Conservation (phyloP, 768 basidiomycete species). For the Glaciozyma antarctica region DNA sequence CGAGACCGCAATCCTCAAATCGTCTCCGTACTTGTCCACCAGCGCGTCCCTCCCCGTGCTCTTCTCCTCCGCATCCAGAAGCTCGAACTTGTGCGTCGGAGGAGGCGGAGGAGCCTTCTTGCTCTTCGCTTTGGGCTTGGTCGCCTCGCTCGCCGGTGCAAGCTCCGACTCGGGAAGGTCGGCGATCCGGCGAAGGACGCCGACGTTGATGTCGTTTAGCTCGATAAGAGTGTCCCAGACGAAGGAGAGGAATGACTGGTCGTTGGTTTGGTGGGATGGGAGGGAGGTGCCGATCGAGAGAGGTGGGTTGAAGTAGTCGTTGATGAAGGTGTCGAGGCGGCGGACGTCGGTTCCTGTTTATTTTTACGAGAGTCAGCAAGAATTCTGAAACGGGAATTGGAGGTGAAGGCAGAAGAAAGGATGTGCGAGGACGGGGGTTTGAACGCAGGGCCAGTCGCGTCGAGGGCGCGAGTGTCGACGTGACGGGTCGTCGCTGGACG, state of each 20-base stretch:
- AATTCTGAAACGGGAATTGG: not conserved
- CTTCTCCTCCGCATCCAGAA: slow-evolving; percentile 12
- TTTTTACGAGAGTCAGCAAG: not conserved
- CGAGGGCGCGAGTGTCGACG: not conserved
- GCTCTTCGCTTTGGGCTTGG: not conserved
- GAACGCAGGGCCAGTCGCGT: slow-evolving; percentile 30
- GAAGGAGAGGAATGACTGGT: slow-evolving; percentile 67
- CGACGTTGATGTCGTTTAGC: slow-evolving; percentile 67
- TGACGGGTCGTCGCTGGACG: not conserved
- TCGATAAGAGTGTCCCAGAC: slow-evolving; percentile 71
- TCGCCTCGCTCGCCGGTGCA: not conserved
- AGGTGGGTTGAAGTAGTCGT: slow-evolving; percentile 51
- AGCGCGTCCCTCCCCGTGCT: not conserved
- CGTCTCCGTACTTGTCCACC: slow-evolving; percentile 17
- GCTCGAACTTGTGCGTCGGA: slow-evolving; percentile 19
- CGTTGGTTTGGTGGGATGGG: slow-evolving; percentile 49
- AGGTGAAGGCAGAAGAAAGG: not conserved
- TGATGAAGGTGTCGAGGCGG: slow-evolving; percentile 45
- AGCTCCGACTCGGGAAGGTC: not conserved
- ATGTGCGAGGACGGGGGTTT: slow-evolving; percentile 16
- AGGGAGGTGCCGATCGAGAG: slow-evolving; percentile 30
- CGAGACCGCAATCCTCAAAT: slow-evolving; percentile 63
- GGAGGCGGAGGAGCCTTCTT: not conserved
- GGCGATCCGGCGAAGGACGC: slow-evolving; percentile 46
- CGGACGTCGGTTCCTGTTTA: slow-evolving; percentile 59